A percentile compares a stretch with the other conserved stretches of the same genome.
Evolutionary conservation across 1,284 basidiomycete species (phyloP).

Genomic region (Marasmius fiardii): DNA sequence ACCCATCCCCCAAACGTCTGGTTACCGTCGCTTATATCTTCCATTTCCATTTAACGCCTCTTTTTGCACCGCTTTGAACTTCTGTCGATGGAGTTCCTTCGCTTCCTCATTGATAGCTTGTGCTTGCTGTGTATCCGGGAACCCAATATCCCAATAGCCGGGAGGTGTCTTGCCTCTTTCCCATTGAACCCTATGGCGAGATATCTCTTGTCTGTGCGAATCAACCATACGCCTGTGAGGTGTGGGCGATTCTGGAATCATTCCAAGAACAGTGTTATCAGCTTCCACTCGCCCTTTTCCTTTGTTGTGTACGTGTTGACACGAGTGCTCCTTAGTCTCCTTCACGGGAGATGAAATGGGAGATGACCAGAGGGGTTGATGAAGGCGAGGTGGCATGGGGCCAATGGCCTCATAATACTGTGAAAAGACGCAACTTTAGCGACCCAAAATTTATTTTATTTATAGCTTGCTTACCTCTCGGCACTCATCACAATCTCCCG

Average conservation of each 20-base stretch:
- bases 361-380: slow-evolving; percentile 69
- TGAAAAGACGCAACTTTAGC: slow-evolving; percentile 1
- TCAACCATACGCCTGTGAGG: slow-evolving; percentile 27
- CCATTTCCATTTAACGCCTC: slow-evolving; percentile 52
- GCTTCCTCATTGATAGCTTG: slow-evolving; percentile 5
- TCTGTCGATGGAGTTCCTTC: slow-evolving; percentile 44
- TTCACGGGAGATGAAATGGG: slow-evolving; percentile 39
- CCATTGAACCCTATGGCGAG: slow-evolving; percentile 77
- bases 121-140: slow-evolving; percentile 71
- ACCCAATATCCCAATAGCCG: slow-evolving; percentile 85
- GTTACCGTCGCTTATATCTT: slow-evolving; percentile 27
- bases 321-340: slow-evolving; percentile 15
- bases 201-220: slow-evolving; percentile 71
- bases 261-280: no score
- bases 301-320: slow-evolving; percentile 12
- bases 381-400: slow-evolving; percentile 59
- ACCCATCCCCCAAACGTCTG: neutral
- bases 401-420: slow-evolving; percentile 83
- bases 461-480: slow-evolving; percentile 69
- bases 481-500: slow-evolving; percentile 83
- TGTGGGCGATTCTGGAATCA: neutral
- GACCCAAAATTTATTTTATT: neutral
- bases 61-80: slow-evolving; percentile 50
- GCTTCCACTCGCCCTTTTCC: no score
- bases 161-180: slow-evolving; percentile 74